These are phyloP conservation scores for Boletellus deceptivus DNA, from an alignment of 1,284 basidiomycete genomes.

Conservation along the genomic window DNA sequence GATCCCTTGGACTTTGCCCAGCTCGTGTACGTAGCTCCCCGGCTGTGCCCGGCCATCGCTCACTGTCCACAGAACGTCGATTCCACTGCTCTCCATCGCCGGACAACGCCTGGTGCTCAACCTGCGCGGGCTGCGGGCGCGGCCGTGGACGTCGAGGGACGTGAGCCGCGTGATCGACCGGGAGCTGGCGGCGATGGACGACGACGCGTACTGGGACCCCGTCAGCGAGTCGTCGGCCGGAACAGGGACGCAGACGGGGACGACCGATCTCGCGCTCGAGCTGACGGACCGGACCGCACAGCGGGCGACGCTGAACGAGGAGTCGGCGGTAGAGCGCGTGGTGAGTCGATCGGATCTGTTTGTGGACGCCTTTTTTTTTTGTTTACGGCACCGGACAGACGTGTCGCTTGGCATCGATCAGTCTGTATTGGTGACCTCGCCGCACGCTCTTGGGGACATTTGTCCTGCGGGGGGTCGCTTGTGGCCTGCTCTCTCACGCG, in stretches of 20 bases:
- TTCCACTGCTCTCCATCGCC: slow-evolving; percentile 6
- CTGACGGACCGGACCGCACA: not conserved
- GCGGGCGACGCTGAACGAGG: not conserved
- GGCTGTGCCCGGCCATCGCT: too few relatives aligned
- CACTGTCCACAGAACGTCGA: slow-evolving; percentile 1
- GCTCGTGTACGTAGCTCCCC: slow-evolving; percentile 3
- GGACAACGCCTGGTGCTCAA: slow-evolving; percentile 14
- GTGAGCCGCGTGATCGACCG: slow-evolving; percentile 10
- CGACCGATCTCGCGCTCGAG: not conserved
- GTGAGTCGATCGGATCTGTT: not conserved
- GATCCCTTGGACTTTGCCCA: slow-evolving; percentile 8
- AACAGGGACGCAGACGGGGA: not conserved
- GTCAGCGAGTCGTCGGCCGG: not conserved
- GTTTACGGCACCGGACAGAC: not conserved
- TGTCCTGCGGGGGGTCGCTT: too few relatives aligned
- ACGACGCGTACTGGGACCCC: not conserved
- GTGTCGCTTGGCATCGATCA: not conserved
- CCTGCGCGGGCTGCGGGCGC: slow-evolving; percentile 4
- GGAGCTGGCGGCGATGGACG: slow-evolving; percentile 6
- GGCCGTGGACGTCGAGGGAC: slow-evolving; percentile 2
- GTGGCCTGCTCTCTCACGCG: too few relatives aligned
- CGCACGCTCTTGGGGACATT: not conserved
- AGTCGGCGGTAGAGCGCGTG: not conserved
- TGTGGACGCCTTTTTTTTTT: too few relatives aligned
- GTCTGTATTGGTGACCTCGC: not conserved